Conservation (phyloP, 345 rosid genomes). For the Camelina sativa region DNA sequence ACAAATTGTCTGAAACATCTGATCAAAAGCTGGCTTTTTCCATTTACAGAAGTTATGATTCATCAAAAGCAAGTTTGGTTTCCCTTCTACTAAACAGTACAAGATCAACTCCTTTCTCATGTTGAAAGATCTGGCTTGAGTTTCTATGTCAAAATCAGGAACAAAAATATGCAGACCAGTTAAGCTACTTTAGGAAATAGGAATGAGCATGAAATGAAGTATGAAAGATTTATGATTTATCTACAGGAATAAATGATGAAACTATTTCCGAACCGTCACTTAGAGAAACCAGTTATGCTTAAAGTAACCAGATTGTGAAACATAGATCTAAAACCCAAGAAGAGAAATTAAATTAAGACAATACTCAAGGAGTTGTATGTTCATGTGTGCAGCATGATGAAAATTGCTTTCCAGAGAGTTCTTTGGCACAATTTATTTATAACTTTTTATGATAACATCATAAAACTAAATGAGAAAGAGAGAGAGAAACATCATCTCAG, state of each 20-base stretch:
- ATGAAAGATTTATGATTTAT: neutral
- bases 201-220: slow-evolving; percentile 35
- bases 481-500: slow-evolving; percentile 18
- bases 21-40: slow-evolving; percentile 39
- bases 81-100: slow-evolving; percentile 33
- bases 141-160: slow-evolving; percentile 21
- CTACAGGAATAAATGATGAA: neutral
- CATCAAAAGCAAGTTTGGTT: slow-evolving; percentile 39
- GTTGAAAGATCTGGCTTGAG: slow-evolving; percentile 28
- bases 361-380: slow-evolving; percentile 20
- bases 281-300: neutral
- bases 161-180: slow-evolving; percentile 7
- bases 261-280: slow-evolving; percentile 21
- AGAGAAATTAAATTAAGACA: slow-evolving; percentile 7
- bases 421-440: slow-evolving; percentile 4
- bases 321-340: neutral
- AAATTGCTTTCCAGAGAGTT: slow-evolving; percentile 8
- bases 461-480: slow-evolving; percentile 25
- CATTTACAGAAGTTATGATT: slow-evolving; percentile 34
- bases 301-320: neutral
- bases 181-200: neutral
- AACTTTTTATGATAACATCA: slow-evolving; percentile 16
- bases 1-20: slow-evolving; percentile 35
- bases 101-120: slow-evolving; percentile 1
- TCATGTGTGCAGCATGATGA: slow-evolving; percentile 9